Percentiles rank a stretch among this genome's conserved stretches.
phyloP scores from a whole-genome alignment of 768 basidiomycete genomes.

The Pleurotus platypus region DNA sequence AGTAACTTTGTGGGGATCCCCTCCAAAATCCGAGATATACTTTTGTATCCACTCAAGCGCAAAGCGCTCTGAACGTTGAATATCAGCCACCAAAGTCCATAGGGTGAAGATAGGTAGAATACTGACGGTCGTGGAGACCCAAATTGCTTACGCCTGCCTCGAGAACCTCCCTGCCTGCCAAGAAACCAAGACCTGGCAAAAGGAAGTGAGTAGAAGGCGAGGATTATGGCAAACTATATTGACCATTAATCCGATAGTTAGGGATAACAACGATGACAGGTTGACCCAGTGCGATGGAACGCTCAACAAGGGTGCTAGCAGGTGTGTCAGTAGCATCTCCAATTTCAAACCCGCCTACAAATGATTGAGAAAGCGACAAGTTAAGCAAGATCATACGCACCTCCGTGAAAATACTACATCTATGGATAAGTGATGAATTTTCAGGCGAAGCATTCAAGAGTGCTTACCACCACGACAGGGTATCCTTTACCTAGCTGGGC shows the following conservation, averaged over 20 bases:
- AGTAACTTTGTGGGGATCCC: slow-evolving; percentile 43
- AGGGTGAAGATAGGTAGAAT: background rate
- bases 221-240: slow-evolving; percentile 7
- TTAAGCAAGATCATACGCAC: slow-evolving; percentile 8
- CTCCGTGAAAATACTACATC: slow-evolving; percentile 28
- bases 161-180: slow-evolving; percentile 35
- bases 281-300: slow-evolving; percentile 23
- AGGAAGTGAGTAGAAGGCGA: background rate
- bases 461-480: slow-evolving; percentile 38
- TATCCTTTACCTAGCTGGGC: slow-evolving; percentile 19
- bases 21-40: slow-evolving; percentile 50
- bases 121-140: slow-evolving; percentile 49
- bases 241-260: slow-evolving; percentile 36
- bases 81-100: background rate
- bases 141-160: slow-evolving; percentile 40
- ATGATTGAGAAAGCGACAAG: background rate
- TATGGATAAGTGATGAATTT: slow-evolving; percentile 9
- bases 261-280: slow-evolving; percentile 35
- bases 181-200: slow-evolving; percentile 32
- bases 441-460: slow-evolving; percentile 13
- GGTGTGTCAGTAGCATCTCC: slow-evolving; percentile 21
- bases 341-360: slow-evolving; percentile 28
- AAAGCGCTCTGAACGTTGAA: slow-evolving; percentile 28
- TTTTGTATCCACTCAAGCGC: slow-evolving; percentile 54
- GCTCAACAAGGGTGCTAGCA: slow-evolving; percentile 24